Conservation (phyloP, 2,329 filamentous ascomycete genomes). For the Fusarium sp. region DNA sequence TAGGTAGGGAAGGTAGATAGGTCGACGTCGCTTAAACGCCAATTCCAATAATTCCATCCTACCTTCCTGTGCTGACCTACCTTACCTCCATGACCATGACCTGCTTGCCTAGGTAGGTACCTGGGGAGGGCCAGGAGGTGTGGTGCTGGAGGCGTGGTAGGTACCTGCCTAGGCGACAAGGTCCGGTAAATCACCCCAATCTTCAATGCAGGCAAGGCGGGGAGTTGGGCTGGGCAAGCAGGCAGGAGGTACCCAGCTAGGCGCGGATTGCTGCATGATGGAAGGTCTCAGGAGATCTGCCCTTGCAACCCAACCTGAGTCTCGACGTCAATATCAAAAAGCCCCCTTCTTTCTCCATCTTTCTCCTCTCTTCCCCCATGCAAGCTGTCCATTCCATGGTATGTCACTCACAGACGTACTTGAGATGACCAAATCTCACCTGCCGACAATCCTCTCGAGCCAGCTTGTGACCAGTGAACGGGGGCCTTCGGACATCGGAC, state of each 20-base stretch:
- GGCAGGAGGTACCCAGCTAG: background rate
- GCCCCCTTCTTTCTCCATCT: background rate
- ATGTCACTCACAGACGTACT: background rate
- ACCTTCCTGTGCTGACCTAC: background rate
- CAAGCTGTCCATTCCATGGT: background rate
- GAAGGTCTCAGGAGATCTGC: background rate
- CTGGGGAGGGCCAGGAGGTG: no score
- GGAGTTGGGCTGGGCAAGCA: background rate
- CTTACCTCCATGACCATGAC: background rate
- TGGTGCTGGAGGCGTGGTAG: background rate
- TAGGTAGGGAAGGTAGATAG: background rate
- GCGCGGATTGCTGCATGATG: background rate
- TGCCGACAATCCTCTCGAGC: background rate
- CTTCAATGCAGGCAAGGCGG: background rate
- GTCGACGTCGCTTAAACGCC: background rate
- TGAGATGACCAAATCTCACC: background rate
- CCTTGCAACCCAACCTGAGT: background rate
- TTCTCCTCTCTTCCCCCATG: background rate
- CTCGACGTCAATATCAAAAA: background rate
- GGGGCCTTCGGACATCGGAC: background rate
- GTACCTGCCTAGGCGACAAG: background rate
- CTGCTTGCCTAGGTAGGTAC: background rate
- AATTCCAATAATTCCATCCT: constrained; percentile 1
- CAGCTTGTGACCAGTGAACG: background rate
- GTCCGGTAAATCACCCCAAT: background rate